Evolutionary conservation across 768 basidiomycete genomes (phyloP), one percentile per base, ranked within the genome.

Genomic region (Piloderma croceum): DNA sequence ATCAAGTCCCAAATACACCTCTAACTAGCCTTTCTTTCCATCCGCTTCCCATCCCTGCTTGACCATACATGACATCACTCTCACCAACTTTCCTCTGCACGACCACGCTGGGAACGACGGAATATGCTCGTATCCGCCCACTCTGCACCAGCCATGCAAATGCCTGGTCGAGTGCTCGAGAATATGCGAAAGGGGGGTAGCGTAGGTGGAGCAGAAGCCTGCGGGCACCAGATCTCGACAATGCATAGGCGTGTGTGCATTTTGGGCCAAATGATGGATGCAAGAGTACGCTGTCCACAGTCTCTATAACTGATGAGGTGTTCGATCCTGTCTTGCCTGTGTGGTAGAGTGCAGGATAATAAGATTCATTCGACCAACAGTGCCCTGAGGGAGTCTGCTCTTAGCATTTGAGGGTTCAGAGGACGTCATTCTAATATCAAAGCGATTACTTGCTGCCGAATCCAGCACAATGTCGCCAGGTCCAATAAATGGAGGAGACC

Each of bases 131-230:
- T 32, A 88, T 47, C 32, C 76, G 65, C 6, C 69, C 67, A 41
- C 66, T 77, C 48, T 68, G 59, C 9, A 86, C 62, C 11, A 89
- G 69, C 81, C 82, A 84, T 4, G 77, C 67, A 13, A 80, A 62
- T 2, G 83, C 85, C 47, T 84, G 82, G 51, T 89, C 87, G 38
- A 88, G 70, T 0, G 84, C 79, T 6, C 86, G 76, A 12, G 83
- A 85, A 50, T 84, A 87, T 0, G 86, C 83, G 52, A 88, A 88
- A 1, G 71, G 73, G 2, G 81, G 69, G 46, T 82, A 64, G 1
- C 67, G 72, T 18, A 87, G 66, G 49, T 83, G 71, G 11, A 68
- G 65, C 2, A 80, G 61, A 13, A 87, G 63, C n/a, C 74, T 70
- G 5, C 71, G 72, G 0, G 83, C 84, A 18, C 84, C 83, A 1